Base-by-base conservation (phyloP, 805 yeast species). In the Myxozyma udenii region DNA sequence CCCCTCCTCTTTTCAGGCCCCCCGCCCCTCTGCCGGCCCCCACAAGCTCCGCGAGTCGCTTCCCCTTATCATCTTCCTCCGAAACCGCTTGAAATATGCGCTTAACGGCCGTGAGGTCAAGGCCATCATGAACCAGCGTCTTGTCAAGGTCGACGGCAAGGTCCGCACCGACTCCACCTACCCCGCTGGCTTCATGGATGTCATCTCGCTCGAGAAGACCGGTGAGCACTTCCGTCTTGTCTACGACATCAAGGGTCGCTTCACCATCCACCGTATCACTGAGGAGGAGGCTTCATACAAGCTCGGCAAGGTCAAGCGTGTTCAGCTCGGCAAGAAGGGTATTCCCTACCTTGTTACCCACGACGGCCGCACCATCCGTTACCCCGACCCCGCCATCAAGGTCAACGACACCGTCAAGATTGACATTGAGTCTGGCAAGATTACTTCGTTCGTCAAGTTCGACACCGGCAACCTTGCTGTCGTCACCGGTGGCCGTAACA, bases 121-220 rank as follows among this genome's bases (percentile, higher is more conserved):
- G 79, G 95, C 96, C 68, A 91, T 90, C 77, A 80, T 91, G 75
- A 87, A 87, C 96, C 95, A 90, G 82, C 87, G 95, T 77, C 95
- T 88, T 68, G 96, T 90, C 71, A 85, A 90, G 81, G 98, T 93
- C 68, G 98, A 91, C 75, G 96, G 95, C 75, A 91, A 91, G 83
- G 97, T 91, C 69, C 90, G 98, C 88, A 91, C 98, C 68, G 98
- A 93, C 76, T 74, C 95, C 64, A 93, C 98, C 65, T 91, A 73
- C 95, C 98, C 98, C 76, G 86, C 98, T 72, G 98, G 98, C 72
- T 91, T 93, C 87, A 90, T 90, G 98, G 98, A 91, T 75, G 98
- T 93, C 68, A 88, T 91, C 78, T 68, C 95, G 65, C 80, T 91
- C 71, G 98, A 91, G 74, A 96, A 95, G 74, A 91, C 98, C 78